These are phyloP conservation scores for Crithidia expoeki DNA, from an alignment of 208 protist genomes.

Conservation along the genomic window DNA sequence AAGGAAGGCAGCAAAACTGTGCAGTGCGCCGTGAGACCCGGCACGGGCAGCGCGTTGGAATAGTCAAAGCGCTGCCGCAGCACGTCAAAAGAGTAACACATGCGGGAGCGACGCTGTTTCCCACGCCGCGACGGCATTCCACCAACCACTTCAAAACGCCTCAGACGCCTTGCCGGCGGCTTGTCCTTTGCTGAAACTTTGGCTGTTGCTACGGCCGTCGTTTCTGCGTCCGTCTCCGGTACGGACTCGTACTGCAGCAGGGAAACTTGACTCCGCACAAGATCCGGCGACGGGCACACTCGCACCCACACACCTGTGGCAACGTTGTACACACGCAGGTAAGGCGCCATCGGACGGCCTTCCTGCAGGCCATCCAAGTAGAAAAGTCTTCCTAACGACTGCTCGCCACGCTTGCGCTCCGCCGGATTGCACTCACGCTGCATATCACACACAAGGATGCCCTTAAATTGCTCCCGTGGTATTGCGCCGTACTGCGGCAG, in stretches of 20 bases:
- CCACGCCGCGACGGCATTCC: constrained; percentile 53
- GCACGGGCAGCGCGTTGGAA: constrained; percentile 37
- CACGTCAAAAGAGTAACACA: constrained; percentile 49
- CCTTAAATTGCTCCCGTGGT: constrained; percentile 59
- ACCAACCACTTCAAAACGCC: constrained; percentile 49
- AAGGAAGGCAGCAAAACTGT: constrained; percentile 25
- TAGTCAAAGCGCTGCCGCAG: constrained; percentile 44
- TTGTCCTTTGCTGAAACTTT: neutral
- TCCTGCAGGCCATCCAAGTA: constrained; percentile 62
- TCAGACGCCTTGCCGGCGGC: constrained; percentile 25
- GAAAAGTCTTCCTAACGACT: constrained; percentile 39
- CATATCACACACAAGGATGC: constrained; percentile 49
- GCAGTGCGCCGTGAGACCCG: constrained; percentile 53
- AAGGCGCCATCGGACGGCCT: constrained; percentile 45
- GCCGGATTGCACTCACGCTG: constrained; percentile 35
- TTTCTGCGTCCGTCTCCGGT: neutral
- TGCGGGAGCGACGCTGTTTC: constrained; percentile 49
- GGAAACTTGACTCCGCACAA: constrained; percentile 50
- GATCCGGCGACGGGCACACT: constrained; percentile 47
- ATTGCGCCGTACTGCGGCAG: constrained; percentile 52
- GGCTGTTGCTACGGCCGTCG: neutral
- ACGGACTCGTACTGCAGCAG: constrained; percentile 27
- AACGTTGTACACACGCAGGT: constrained; percentile 49
- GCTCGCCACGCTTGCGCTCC: constrained; percentile 22
- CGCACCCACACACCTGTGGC: constrained; percentile 45